Evolutionary conservation across 2,329 filamentous ascomycete species (phyloP), one percentile per base, ranked within the genome.

Genomic region (Fusarium sp.): DNA sequence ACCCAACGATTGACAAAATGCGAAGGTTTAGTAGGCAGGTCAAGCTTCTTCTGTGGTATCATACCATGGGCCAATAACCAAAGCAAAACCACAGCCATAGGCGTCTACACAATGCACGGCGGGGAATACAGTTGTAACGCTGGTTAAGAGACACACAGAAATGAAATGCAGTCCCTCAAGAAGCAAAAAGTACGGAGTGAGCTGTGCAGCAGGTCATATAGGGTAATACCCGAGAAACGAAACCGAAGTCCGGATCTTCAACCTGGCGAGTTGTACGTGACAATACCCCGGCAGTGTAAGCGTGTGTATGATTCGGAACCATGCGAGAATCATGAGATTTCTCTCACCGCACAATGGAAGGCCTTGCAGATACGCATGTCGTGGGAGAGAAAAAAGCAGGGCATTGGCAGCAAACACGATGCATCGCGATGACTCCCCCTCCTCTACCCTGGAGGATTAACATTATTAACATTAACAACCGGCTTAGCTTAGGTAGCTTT

Each of bases 291-390:
- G 34, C 4, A 38, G 47, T 51, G 23, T 40, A 51, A 40, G 34
- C 47, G 18, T 28, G 18, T 51, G 20, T 38, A 36, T 40, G 33
- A 30, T 51, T 51, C 33, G 33, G n/a, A 30, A 28, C 9, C 20
- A 51, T 60, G 65, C 49, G 36, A 44, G 33, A 49, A 50, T 65
- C 46, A 50, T n/a, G 18, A 50, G 33, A 40, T 44, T 65, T 37
- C 34, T 54, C 30, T 61, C 34, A 38, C 16, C 41, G 37, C 37
- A 53, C 11, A 51, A 45, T 36, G 26, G 18, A 34, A 31, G 38
- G 33, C 47, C 62, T 34, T 41, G 40, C 8, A 28, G 40, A 47
- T 18, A 49, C 44, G 36, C 46, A 53, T 62, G 15, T 16, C 28
- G 34, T 50, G 47, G 42, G 36, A 26, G 20, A 13, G 13, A 36